Evolutionary conservation across 768 basidiomycete species (phyloP).

Genomic region (Boletus fagicola): DNA sequence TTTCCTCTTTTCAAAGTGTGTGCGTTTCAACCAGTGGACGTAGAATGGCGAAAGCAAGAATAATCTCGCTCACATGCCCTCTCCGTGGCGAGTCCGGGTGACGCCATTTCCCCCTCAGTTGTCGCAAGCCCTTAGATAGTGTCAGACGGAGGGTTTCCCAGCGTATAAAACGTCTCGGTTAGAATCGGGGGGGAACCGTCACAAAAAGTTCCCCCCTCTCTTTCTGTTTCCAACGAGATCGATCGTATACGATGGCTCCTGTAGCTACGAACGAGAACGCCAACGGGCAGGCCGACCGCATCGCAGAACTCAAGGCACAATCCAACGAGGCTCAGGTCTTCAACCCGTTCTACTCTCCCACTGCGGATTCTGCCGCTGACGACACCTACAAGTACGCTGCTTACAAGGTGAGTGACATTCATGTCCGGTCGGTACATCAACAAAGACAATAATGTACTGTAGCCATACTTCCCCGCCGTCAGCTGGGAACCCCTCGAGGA

Average conservation of each 20-base stretch:
- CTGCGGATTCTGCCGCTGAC: constrained; percentile 49
- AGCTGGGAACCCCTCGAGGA: constrained; percentile 64
- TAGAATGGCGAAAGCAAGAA: constrained; percentile 16
- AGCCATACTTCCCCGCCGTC: constrained; percentile 66
- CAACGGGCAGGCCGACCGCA: constrained; percentile 19
- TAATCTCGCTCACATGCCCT: constrained; percentile 16
- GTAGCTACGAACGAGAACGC: constrained; percentile 43
- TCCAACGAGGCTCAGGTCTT: constrained; percentile 31
- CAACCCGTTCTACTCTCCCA: constrained; percentile 72
- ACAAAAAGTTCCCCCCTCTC: neutral
- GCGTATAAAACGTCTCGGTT: constrained; percentile 17
- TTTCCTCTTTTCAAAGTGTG: neutral
- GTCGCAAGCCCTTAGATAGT: constrained; percentile 7
- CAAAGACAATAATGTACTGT: neutral
- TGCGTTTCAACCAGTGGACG: neutral
- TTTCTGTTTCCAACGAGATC: neutral
- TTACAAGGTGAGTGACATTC: constrained; percentile 48
- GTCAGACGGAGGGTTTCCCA: neutral
- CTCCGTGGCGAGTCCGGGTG: constrained; percentile 4
- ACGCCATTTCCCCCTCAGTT: constrained; percentile 18
- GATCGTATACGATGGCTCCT: constrained; percentile 43
- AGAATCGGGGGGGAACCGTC: neutral
- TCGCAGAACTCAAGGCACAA: constrained; percentile 27
- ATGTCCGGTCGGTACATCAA: neutral
- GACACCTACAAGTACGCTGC: constrained; percentile 51